Conservation (phyloP, 2,329 filamentous ascomycete genomes). For the Sclerotinia glacialis region DNA sequence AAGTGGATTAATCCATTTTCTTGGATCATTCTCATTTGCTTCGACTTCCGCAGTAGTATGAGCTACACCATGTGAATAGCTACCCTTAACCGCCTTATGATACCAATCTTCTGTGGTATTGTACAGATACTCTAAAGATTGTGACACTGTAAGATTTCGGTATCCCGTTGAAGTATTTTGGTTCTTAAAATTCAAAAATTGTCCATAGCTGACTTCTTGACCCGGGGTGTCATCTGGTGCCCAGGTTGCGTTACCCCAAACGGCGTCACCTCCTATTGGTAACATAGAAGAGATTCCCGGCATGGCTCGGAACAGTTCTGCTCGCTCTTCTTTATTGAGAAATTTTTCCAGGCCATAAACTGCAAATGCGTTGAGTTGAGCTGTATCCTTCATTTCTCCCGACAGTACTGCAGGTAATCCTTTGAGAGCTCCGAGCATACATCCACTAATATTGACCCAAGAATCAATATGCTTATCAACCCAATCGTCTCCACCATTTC, state of each 20-base stretch:
- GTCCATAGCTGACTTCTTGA: conserved; percentile 72
- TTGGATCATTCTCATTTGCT: conserved; percentile 69
- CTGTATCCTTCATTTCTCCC: conserved; percentile 97
- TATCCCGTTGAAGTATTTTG: conserved; percentile 62
- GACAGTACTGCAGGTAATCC: conserved; percentile 86
- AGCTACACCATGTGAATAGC: conserved; percentile 87
- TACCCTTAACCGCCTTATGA: conserved; percentile 63
- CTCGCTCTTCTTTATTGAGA: conserved; percentile 82
- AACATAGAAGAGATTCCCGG: conserved; percentile 96
- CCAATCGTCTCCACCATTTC: conserved; percentile 80
- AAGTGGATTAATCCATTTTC: conserved; percentile 93
- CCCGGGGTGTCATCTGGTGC: conserved; percentile 82
- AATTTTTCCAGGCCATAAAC: conserved; percentile 98
- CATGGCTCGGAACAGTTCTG: conserved; percentile 94
- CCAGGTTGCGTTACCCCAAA: conserved; percentile 89
- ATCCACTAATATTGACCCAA: conserved; percentile 98
- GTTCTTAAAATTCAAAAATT: conserved; percentile 78
- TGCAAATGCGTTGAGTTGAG: conserved; percentile 91
- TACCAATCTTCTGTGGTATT: conserved; percentile 85
- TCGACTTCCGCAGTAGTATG: conserved; percentile 77
- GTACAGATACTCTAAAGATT: conserved; percentile 75
- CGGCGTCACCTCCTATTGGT: conserved; percentile 84
- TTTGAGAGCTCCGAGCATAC: conserved; percentile 94
- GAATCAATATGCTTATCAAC: conserved; percentile 86
- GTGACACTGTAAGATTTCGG: conserved; percentile 75